These are phyloP conservation scores for Coprinopsis cinerea DNA, from an alignment of 768 basidiomycete genomes.

Conservation along the genomic window DNA sequence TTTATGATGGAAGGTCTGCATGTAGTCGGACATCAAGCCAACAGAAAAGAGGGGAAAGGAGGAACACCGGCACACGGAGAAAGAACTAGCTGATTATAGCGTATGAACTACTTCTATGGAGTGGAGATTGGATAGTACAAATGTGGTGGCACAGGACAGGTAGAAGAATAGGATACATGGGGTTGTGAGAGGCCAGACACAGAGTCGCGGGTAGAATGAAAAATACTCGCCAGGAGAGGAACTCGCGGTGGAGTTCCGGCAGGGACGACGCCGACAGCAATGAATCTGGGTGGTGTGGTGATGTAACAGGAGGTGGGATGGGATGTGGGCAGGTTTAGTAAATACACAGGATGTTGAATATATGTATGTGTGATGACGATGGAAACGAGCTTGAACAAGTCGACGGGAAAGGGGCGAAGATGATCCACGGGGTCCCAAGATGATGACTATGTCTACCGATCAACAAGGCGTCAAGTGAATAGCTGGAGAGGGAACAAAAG, in stretches of 20 bases:
- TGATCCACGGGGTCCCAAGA: neutral
- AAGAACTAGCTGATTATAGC: neutral
- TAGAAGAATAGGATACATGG: slow-evolving; percentile 1
- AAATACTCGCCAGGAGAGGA: neutral
- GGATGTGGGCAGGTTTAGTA: neutral
- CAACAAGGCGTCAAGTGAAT: neutral
- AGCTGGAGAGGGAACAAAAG: neutral
- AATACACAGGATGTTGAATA: neutral
- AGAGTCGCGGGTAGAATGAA: no score
- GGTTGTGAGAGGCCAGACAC: neutral
- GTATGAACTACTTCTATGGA: neutral
- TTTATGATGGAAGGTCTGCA: no score
- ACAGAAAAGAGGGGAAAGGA: no score
- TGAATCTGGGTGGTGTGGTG: neutral
- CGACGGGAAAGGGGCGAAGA: neutral
- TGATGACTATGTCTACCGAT: slow-evolving; percentile 5
- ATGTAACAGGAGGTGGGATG: neutral
- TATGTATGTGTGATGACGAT: neutral
- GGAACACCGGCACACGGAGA: neutral
- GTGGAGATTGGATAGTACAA: neutral
- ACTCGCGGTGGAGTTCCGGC: neutral
- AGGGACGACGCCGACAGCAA: neutral
- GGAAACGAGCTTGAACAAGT: slow-evolving; percentile 6
- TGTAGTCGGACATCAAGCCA: no score
- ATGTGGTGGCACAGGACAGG: neutral